These are phyloP conservation scores for Scytalidium sp. DNA, from an alignment of 2,329 filamentous ascomycete genomes.

Conservation along the genomic window DNA sequence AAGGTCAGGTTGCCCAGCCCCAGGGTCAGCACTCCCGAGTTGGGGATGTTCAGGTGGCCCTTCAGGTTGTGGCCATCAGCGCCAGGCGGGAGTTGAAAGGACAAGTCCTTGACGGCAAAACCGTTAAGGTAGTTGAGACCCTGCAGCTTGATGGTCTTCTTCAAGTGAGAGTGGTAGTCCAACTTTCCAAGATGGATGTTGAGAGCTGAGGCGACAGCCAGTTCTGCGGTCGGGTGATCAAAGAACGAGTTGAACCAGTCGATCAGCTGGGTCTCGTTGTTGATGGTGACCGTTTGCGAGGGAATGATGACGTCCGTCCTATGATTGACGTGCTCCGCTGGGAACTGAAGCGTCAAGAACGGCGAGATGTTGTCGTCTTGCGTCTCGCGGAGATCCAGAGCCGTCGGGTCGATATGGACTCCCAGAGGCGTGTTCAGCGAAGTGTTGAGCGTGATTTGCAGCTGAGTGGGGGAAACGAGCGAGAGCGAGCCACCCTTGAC, in stretches of 20 bases:
- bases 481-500: slow-evolving; percentile 33
- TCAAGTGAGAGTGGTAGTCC: slow-evolving; percentile 32
- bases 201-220: slow-evolving; percentile 36
- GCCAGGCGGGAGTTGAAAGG: slow-evolving; percentile 34
- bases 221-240: slow-evolving; percentile 30
- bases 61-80: slow-evolving; percentile 39
- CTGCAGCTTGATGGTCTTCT: slow-evolving; percentile 38
- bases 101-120: slow-evolving; percentile 33
- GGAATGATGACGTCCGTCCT: slow-evolving; percentile 33
- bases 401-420: slow-evolving; percentile 34
- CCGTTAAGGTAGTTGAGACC: slow-evolving; percentile 37
- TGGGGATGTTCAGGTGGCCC: slow-evolving; percentile 42
- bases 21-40: slow-evolving; percentile 36
- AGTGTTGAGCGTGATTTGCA: slow-evolving; percentile 35
- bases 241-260: slow-evolving; percentile 38
- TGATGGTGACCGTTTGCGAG: slow-evolving; percentile 32
- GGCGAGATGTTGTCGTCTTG: slow-evolving; percentile 17
- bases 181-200: slow-evolving; percentile 37
- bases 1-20: slow-evolving; percentile 40
- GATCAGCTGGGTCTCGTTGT: slow-evolving; percentile 36
- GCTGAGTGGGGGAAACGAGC: slow-evolving; percentile 28
- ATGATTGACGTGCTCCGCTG: slow-evolving; percentile 30
- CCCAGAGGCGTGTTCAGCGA: slow-evolving; percentile 33
- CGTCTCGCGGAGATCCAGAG: slow-evolving; percentile 39
- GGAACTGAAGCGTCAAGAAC: slow-evolving; percentile 28